These are phyloP conservation scores for Neurospora discreta DNA, from an alignment of 495 filamentous ascomycete species.

Conservation along the genomic window DNA sequence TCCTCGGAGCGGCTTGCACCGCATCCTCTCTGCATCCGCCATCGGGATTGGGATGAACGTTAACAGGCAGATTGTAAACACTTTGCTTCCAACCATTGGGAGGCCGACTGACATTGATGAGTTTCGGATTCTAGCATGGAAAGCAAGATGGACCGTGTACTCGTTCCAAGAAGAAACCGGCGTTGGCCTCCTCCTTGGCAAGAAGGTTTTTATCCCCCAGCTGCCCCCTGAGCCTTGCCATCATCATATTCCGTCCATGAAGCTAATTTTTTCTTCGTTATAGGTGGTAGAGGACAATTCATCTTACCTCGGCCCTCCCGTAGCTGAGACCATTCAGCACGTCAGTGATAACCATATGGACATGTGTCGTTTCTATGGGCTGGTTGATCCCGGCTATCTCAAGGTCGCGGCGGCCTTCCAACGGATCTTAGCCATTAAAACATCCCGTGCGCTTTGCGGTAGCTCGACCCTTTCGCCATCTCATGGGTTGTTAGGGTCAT, in stretches of 20 bases:
- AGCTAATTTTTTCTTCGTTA: background rate
- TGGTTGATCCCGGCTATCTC: background rate
- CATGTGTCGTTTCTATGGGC: slow-evolving; percentile 1
- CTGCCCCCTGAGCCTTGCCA: background rate
- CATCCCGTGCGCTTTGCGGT: background rate
- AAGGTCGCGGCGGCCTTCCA: background rate
- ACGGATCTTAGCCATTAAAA: background rate
- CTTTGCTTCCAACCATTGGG: background rate
- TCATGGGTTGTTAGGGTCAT: too few relatives aligned
- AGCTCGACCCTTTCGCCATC: background rate
- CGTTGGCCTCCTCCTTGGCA: background rate
- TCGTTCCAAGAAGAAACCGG: background rate
- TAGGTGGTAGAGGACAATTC: background rate
- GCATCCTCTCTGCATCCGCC: background rate
- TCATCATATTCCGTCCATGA: background rate
- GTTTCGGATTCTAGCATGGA: background rate
- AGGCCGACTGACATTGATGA: background rate
- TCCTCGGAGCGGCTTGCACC: background rate
- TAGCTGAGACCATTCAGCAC: background rate
- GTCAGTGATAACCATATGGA: slow-evolving; percentile 1
- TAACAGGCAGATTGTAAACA: background rate
- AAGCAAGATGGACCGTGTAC: background rate
- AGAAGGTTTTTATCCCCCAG: background rate
- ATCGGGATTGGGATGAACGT: background rate
- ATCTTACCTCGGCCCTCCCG: background rate